phyloP scores from a whole-genome alignment of 2,329 filamentous ascomycete species.

The Paecilomyces sp. region DNA sequence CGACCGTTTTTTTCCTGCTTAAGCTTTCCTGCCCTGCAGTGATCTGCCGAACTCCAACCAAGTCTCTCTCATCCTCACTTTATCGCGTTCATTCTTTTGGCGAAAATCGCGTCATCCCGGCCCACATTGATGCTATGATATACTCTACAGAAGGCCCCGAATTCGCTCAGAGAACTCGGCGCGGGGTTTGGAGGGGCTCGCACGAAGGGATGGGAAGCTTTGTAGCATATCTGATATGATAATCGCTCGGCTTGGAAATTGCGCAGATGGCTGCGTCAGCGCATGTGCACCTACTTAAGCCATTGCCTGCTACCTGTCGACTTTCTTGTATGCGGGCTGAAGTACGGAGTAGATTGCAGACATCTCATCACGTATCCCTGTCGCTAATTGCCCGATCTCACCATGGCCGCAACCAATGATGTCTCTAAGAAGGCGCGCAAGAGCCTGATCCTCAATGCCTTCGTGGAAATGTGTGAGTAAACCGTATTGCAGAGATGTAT shows the following conservation, averaged over 20 bases:
- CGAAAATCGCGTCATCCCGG: conserved; percentile 25
- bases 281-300: background rate
- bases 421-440: conserved; percentile 30
- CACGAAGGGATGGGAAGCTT: background rate
- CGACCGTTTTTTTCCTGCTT: background rate
- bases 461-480: conserved; percentile 43
- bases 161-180: background rate
- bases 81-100: conserved; percentile 1
- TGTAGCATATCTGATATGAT: background rate
- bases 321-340: background rate
- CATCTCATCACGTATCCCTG: background rate
- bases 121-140: conserved; percentile 28
- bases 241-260: background rate
- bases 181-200: background rate
- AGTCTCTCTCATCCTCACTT: background rate
- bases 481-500: background rate
- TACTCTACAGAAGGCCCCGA: background rate
- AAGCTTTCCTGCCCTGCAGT: background rate
- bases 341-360: background rate
- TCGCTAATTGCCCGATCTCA: background rate
- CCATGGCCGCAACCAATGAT: conserved; percentile 6
- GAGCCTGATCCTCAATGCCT: conserved; percentile 45
- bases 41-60: background rate
- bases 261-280: background rate
- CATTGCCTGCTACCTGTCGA: background rate